Base-by-base conservation (phyloP, 2,329 filamentous ascomycete species). In the Pseudogymnoascus sp. region DNA sequence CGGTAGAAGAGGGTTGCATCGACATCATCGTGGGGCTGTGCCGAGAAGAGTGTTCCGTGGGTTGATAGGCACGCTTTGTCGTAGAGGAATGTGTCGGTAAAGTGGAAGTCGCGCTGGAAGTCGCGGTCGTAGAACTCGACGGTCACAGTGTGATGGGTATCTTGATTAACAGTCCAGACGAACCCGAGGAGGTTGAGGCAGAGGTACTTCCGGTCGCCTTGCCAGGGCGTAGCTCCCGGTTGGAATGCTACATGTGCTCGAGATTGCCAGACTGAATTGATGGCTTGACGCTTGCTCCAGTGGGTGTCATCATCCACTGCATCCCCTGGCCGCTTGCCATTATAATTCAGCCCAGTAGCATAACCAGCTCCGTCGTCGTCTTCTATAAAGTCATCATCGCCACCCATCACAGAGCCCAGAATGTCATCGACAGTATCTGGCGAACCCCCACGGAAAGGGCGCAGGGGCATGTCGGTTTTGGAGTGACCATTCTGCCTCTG, bases 61-160 rank as follows among this genome's bases (percentile, higher is more conserved):
- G 95, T 89, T 67, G 90, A 86, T 62, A 99, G 79, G 70, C 93
- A 97, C 18, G 94, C 93, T 74, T 96, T 97, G 76, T 99, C 94
- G 74, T 97, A 97, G 3, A 92, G 81, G 71, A 92, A 97, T 0
- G 92, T 93, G 72, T 99, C 94, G 11, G 92, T 97, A 73, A 99
- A 97, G 76, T 97, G 94, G 69, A 97, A 97, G 73, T 97, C 92
- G 57, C 93, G 84, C 72, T 96, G 89, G 63, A 89, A 86, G 67
- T 96, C 92, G 62, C 92, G 88, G 73, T 99, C 95, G 72, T 97
- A 97, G 73, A 99, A 99, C 70, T 97, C 94, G 1, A 97, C 92
- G 0, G 92, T 97, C 9, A 99, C 87, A 1, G 94, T 99, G 72
- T 97, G 86, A 68, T 93, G 88, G 0, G 88, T 89, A 70, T 97